Conservation (phyloP, 2,329 filamentous ascomycete genomes). For the Ceratocystis ficicola region DNA sequence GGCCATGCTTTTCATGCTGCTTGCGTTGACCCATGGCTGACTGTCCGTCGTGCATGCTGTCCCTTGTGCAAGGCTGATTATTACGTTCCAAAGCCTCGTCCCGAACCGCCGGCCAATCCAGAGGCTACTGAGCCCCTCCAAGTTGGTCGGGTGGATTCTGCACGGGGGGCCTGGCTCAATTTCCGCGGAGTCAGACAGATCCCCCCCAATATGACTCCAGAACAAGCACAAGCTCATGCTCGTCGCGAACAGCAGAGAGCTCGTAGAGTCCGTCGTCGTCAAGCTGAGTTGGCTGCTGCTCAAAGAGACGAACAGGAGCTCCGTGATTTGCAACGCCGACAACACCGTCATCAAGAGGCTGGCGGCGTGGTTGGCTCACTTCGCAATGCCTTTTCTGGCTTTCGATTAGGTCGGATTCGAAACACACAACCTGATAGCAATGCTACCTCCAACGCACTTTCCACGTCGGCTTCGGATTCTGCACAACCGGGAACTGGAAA, state of each 20-base stretch:
- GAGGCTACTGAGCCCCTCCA: constrained; percentile 26
- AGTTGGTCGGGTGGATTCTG: constrained; percentile 39
- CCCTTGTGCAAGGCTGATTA: constrained; percentile 97
- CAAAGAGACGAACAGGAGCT: constrained; percentile 19
- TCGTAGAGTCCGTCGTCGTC: constrained; percentile 18
- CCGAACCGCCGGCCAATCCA: constrained; percentile 32
- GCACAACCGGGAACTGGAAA: neutral
- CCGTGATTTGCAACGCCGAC: constrained; percentile 9
- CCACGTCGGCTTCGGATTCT: neutral
- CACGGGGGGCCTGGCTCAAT: constrained; percentile 32
- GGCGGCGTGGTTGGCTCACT: constrained; percentile 14
- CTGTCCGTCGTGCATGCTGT: constrained; percentile 84
- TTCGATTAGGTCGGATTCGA: constrained; percentile 10
- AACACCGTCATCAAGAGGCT: constrained; percentile 10
- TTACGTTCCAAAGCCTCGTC: constrained; percentile 81
- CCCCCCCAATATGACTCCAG: constrained; percentile 28
- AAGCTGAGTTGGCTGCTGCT: constrained; percentile 11
- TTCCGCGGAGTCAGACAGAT: constrained; percentile 27
- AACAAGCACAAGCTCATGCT: constrained; percentile 13
- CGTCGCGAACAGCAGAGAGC: constrained; percentile 18
- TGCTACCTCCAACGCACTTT: neutral
- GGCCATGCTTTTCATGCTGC: constrained; percentile 97
- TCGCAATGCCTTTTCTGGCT: constrained; percentile 23
- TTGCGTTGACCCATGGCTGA: constrained; percentile 94
- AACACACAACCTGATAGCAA: neutral